Conservation (phyloP, 75 land plant species). For the Isoetes taiwanensis region DNA sequence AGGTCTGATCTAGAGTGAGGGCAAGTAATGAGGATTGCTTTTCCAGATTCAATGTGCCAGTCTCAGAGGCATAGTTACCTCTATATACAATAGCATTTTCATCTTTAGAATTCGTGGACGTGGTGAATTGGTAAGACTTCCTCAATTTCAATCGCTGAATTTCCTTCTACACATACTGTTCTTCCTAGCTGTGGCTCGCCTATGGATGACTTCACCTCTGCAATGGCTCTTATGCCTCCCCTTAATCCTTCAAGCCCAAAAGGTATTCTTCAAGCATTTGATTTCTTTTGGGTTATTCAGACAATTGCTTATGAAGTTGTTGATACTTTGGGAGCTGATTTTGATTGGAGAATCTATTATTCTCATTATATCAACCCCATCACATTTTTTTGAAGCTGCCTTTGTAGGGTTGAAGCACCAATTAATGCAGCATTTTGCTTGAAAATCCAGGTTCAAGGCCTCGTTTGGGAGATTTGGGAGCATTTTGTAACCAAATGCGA, state of each 20-base stretch:
- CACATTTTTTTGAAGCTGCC: slow-evolving; percentile 86
- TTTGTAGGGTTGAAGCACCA: slow-evolving; percentile 77
- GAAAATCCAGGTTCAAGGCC: no score
- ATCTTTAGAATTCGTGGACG: no score
- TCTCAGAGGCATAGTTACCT: no score
- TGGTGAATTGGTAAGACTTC: no score
- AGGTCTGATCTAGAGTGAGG: no score
- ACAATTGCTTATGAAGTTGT: slow-evolving; percentile 72
- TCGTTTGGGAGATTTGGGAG: no score
- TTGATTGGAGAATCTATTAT: slow-evolving; percentile 82
- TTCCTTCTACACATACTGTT: slow-evolving; percentile 69
- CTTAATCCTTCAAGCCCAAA: slow-evolving; percentile 68
- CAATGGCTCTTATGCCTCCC: slow-evolving; percentile 62
- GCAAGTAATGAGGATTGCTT: no score
- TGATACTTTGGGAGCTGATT: slow-evolving; percentile 92
- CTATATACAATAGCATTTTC: no score
- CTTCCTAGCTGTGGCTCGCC: slow-evolving; percentile 34
- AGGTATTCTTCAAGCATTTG: slow-evolving; percentile 84
- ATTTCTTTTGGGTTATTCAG: slow-evolving; percentile 74
- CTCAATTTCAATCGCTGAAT: no score
- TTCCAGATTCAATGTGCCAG: no score
- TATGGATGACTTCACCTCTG: slow-evolving; percentile 49
- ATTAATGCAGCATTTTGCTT: no score
- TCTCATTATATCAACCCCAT: slow-evolving; percentile 85
- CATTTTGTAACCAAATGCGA: no score